Evolutionary conservation across 352 stramenopile species (phyloP).

Genomic region (Globisporangium canariense): DNA sequence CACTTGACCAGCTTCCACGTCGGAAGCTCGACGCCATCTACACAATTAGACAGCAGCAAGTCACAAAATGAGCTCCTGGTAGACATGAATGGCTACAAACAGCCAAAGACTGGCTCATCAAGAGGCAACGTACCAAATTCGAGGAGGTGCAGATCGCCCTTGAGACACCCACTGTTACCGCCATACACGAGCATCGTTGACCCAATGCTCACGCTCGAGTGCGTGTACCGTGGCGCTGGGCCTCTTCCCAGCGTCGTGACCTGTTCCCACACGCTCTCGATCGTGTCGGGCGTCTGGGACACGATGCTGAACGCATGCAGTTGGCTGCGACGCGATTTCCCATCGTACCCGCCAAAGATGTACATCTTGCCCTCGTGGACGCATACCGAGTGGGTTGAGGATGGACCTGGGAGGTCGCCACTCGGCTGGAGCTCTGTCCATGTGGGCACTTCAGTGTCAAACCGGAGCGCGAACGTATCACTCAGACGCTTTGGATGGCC

Average conservation of each 20-base stretch:
- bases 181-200: constrained; percentile 52
- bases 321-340: constrained; percentile 46
- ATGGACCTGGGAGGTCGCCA: constrained; percentile 40
- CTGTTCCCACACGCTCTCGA: constrained; percentile 42
- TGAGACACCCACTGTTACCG: constrained; percentile 56
- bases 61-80: background rate
- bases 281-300: constrained; percentile 23
- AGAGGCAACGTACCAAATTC: constrained; percentile 28
- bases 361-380: constrained; percentile 49
- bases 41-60: background rate
- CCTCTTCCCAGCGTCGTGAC: constrained; percentile 32
- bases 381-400: constrained; percentile 54
- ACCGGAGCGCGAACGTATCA: constrained; percentile 55
- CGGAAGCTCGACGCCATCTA: constrained; percentile 28
- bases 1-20: constrained; percentile 50
- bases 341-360: constrained; percentile 62
- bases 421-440: constrained; percentile 41
- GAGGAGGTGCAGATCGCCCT: constrained; percentile 50
- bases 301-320: constrained; percentile 46
- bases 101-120: background rate
- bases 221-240: constrained; percentile 47
- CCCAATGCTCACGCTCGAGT: constrained; percentile 43
- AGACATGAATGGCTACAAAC: background rate
- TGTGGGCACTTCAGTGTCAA: constrained; percentile 39
- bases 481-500: constrained; percentile 44